Percentiles rank a stretch among this genome's conserved stretches.
Conservation (phyloP, 73 alveolate genomes). For the Uronychia setigera region DNA sequence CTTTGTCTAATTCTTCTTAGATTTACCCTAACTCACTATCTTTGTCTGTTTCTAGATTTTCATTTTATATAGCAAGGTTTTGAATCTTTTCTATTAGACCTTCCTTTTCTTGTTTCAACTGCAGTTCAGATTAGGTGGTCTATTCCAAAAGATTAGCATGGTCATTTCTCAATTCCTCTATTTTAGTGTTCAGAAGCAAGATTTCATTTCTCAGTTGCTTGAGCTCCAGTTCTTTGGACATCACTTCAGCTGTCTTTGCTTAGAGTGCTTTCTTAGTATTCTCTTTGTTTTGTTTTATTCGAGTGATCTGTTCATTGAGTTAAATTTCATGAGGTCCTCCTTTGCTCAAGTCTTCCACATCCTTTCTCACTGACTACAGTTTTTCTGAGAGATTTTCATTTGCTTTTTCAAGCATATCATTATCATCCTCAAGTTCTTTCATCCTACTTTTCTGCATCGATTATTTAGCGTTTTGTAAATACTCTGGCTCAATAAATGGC, state of each 20-base stretch:
- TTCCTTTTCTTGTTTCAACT: not conserved
- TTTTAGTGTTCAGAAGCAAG: not conserved
- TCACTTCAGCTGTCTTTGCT: not conserved
- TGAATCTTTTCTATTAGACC: not conserved
- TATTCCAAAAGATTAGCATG: not conserved
- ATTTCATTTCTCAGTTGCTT: not conserved
- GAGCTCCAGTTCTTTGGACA: not conserved
- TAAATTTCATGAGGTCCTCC: not conserved
- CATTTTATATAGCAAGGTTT: not conserved
- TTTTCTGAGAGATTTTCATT: not conserved
- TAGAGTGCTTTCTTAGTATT: not conserved
- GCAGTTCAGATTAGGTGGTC: not conserved
- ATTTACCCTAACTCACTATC: not conserved
- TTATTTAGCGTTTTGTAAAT: not conserved
- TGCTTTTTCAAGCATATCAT: not conserved
- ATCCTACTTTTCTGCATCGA: not conserved
- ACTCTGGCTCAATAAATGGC: slow-evolving; percentile 2
- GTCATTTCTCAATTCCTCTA: not conserved
- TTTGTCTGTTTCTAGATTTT: not conserved
- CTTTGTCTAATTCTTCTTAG: not conserved
- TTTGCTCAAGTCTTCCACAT: not conserved
- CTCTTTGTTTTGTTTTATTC: not conserved
- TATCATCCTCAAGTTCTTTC: not conserved
- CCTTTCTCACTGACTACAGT: not conserved
- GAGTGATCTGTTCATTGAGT: not conserved